A percentile compares a stretch with the other conserved stretches of the same genome.
Evolutionary conservation across 1,139 yeast genomes (phyloP).

Genomic region (Kodamaea arcana): DNA sequence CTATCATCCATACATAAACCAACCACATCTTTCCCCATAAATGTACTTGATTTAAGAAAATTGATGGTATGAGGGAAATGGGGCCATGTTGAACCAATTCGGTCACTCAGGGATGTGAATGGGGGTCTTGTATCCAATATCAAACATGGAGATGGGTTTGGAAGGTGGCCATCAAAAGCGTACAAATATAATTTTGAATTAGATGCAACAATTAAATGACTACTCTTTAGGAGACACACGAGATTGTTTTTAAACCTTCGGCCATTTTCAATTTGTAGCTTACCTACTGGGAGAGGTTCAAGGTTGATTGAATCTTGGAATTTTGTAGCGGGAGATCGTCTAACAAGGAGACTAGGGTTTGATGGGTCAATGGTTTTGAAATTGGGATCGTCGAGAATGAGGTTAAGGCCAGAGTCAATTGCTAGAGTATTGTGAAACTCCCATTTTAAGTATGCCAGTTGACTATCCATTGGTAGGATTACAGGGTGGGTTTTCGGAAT

Average conservation of each 20-base stretch:
- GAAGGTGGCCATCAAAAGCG: slow-evolving; percentile 26
- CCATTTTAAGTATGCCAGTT: slow-evolving; percentile 24
- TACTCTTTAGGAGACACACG: slow-evolving; percentile 6
- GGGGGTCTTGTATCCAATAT: slow-evolving; percentile 40
- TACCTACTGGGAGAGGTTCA: slow-evolving; percentile 20
- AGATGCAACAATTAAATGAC: slow-evolving; percentile 22
- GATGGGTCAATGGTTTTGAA: slow-evolving; percentile 15
- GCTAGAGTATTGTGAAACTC: slow-evolving; percentile 21
- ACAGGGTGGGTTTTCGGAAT: too few species aligned
- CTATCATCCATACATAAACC: slow-evolving; percentile 59
- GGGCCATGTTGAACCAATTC: slow-evolving; percentile 45
- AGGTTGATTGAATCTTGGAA: slow-evolving; percentile 27
- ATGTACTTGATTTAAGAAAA: slow-evolving; percentile 26
- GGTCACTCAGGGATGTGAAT: slow-evolving; percentile 33
- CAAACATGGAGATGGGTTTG: slow-evolving; percentile 21
- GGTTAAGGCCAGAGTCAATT: too few species aligned
- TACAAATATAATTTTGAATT: slow-evolving; percentile 29
- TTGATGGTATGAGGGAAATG: slow-evolving; percentile 57
- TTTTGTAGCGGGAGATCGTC: slow-evolving; percentile 29
- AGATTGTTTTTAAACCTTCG: slow-evolving; percentile 36
- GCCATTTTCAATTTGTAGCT: slow-evolving; percentile 18
- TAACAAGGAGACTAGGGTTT: slow-evolving; percentile 21
- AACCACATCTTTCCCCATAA: slow-evolving; percentile 33
- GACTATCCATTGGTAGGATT: slow-evolving; percentile 21
- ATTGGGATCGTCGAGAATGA: slow-evolving; percentile 17